phyloP scores from a whole-genome alignment of 1,284 basidiomycete genomes.

The Exobasidium rhododendri region DNA sequence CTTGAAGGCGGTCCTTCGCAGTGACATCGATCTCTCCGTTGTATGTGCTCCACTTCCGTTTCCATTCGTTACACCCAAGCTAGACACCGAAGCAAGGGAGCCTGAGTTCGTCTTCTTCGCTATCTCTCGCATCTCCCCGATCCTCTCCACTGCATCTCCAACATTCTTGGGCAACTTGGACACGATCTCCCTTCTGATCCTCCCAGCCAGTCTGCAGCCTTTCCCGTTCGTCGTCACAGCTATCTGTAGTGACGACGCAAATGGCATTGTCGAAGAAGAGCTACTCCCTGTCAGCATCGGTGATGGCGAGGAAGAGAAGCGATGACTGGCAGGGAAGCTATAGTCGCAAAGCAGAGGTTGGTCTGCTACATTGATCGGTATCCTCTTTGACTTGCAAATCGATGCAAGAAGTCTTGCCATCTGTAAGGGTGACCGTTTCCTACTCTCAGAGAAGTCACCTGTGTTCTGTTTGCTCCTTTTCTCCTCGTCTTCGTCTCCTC shows the following conservation, averaged over 20 bases:
- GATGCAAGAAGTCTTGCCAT: slow-evolving; percentile 32
- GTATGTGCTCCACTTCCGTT: not conserved
- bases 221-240: slow-evolving; percentile 87
- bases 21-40: slow-evolving; percentile 3
- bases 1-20: not conserved
- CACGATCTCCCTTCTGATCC: slow-evolving; percentile 79
- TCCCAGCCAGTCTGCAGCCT: slow-evolving; percentile 79
- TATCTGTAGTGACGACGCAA: slow-evolving; percentile 68
- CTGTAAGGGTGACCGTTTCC: slow-evolving; percentile 16
- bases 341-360: slow-evolving; percentile 83
- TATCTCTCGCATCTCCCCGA: slow-evolving; percentile 68
- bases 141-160: slow-evolving; percentile 72
- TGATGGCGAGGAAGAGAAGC: slow-evolving; percentile 61
- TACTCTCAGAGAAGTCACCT: not conserved
- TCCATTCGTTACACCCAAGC: not conserved
- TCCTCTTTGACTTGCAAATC: slow-evolving; percentile 56
- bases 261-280: not conserved
- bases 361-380: slow-evolving; percentile 83
- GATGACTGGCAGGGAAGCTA: slow-evolving; percentile 80
- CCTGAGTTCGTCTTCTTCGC: slow-evolving; percentile 58
- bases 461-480: no score
- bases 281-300: not conserved
- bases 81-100: not conserved
- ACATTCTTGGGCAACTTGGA: slow-evolving; percentile 70
- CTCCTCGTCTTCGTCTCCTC: slow-evolving; percentile 20